These are phyloP conservation scores for Amanita rubescens DNA, from an alignment of 768 basidiomycete species.

Conservation along the genomic window DNA sequence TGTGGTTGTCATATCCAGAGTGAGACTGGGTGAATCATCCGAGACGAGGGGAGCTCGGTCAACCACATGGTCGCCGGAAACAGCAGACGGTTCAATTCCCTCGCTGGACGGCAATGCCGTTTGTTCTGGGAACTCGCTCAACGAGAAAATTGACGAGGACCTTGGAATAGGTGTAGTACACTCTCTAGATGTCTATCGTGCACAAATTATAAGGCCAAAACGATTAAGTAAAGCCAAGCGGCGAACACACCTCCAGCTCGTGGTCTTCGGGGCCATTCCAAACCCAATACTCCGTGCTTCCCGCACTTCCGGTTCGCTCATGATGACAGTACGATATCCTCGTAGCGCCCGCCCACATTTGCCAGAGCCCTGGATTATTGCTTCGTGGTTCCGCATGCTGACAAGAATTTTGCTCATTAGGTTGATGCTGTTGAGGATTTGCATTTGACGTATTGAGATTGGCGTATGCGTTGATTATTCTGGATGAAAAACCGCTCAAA, in stretches of 20 bases:
- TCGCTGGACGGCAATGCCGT: background rate
- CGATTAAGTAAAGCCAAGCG: too few species aligned
- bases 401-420: background rate
- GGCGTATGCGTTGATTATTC: background rate
- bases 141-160: background rate
- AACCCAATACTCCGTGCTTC: conserved; percentile 6
- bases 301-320: background rate
- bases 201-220: too few species aligned
- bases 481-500: background rate
- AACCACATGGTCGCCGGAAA: background rate
- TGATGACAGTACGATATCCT: conserved; percentile 1
- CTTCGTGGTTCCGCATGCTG: background rate
- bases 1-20: background rate
- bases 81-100: background rate
- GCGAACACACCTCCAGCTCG: background rate
- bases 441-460: background rate
- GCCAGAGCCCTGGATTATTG: background rate
- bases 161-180: background rate
- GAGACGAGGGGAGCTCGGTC: background rate
- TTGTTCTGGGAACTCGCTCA: background rate
- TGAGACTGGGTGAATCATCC: background rate
- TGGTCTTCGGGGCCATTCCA: conserved; percentile 1
- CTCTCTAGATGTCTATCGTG: background rate
- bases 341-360: background rate
- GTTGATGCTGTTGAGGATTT: background rate